phyloP scores from a whole-genome alignment of 148 eudicot genomes.

The Nyssa sinensis region DNA sequence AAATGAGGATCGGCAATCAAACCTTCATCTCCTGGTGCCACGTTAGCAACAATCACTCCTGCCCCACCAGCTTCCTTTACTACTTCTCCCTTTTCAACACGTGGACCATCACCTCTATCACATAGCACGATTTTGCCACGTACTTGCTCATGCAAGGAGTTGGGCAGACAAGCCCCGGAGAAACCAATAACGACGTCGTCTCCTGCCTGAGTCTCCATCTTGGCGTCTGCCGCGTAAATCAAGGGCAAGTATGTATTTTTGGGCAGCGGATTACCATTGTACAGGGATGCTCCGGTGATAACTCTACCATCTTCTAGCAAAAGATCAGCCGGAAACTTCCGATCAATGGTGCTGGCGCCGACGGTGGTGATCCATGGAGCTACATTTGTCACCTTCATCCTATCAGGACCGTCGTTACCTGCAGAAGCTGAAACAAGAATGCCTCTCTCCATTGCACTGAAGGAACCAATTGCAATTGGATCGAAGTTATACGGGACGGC shows the following conservation, averaged over 20 bases:
- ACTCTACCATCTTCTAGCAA: constrained; percentile 31
- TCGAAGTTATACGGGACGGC: constrained; percentile 27
- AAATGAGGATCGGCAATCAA: constrained; percentile 34
- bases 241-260: constrained; percentile 24
- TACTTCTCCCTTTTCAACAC: constrained; percentile 33
- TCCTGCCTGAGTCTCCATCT: background rate
- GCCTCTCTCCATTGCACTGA: constrained; percentile 53
- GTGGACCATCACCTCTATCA: constrained; percentile 31
- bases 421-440: constrained; percentile 64
- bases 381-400: constrained; percentile 23
- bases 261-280: constrained; percentile 11
- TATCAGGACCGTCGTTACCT: constrained; percentile 51
- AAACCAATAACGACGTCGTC: background rate
- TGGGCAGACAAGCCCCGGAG: constrained; percentile 21
- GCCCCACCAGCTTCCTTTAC: constrained; percentile 43
- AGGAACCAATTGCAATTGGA: constrained; percentile 51
- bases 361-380: constrained; percentile 71
- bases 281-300: constrained; percentile 34
- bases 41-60: constrained; percentile 39
- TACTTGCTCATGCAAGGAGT: constrained; percentile 28
- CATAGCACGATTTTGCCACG: constrained; percentile 56
- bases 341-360: constrained; percentile 66
- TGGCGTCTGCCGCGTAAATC: constrained; percentile 32
- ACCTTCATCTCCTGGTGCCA: constrained; percentile 32
- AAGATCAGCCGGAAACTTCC: constrained; percentile 54